A percentile compares a stretch with the other conserved stretches of the same genome.
Evolutionary conservation across 495 filamentous ascomycete genomes (phyloP).

Genomic region (Aspergillus indologenus): DNA sequence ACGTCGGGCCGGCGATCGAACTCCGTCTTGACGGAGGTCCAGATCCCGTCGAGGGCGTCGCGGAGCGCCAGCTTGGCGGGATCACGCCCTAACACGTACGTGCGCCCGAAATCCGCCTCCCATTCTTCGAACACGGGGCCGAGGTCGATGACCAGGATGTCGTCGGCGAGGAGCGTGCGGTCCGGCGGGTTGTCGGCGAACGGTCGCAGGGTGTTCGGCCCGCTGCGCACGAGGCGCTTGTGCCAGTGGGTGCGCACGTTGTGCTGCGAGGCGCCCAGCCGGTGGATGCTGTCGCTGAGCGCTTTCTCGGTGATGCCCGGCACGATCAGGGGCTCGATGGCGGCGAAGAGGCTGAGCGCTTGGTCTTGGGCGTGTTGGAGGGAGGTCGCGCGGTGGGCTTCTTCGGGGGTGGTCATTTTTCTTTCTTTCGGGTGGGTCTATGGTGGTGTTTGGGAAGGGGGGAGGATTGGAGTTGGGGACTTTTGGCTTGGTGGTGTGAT

Average conservation of each 20-base stretch:
- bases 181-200: slow-evolving; percentile 49
- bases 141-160: slow-evolving; percentile 49
- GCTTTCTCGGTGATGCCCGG: slow-evolving; percentile 46
- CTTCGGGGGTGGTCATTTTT: slow-evolving; percentile 12
- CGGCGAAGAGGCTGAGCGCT: slow-evolving; percentile 43
- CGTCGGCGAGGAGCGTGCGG: slow-evolving; percentile 43
- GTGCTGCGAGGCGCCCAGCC: slow-evolving; percentile 42
- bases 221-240: slow-evolving; percentile 49
- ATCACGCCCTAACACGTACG: slow-evolving; percentile 47
- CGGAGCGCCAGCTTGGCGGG: slow-evolving; percentile 41
- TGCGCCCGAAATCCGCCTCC: slow-evolving; percentile 52
- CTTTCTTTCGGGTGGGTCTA: no score
- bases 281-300: slow-evolving; percentile 47
- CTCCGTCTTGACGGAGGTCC: slow-evolving; percentile 36
- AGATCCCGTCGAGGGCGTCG: slow-evolving; percentile 43
- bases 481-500: no score
- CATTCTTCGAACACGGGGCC: slow-evolving; percentile 51
- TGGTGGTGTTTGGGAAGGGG: no score
- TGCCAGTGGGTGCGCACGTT: slow-evolving; percentile 49
- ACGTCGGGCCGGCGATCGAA: slow-evolving; percentile 36
- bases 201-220: slow-evolving; percentile 45
- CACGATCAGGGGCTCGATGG: slow-evolving; percentile 45
- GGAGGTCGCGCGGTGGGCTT: slow-evolving; percentile 32
- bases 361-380: slow-evolving; percentile 44
- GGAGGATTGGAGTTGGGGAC: no score